Base-by-base conservation (phyloP, 768 basidiomycete species). In the Cystofilobasidium macerans region DNA sequence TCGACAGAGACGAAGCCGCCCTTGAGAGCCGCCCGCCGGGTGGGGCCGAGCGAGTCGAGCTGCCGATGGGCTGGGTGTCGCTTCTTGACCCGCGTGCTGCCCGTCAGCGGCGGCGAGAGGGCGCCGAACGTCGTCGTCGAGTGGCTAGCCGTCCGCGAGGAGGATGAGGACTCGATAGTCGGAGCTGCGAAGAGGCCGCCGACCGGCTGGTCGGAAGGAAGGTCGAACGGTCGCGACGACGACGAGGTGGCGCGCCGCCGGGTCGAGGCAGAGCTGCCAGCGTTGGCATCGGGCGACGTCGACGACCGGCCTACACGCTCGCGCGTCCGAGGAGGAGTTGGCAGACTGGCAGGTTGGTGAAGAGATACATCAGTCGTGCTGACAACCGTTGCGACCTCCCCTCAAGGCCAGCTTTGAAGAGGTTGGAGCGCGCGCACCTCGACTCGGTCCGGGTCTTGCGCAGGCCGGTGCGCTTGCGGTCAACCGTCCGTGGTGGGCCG, bases 311-410 rank as follows among this genome's bases (percentile, higher is more conserved):
- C 6, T 20, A 16, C 18, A 20, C 42, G 42, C 22, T 63, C 62
- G 26, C 62, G 62, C 24, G 62, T 63, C 40, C 62, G 12, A n/a
- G 62, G 62, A n/a, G 62, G 62, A 7, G 62, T 63, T 1, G 62
- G 62, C 14, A 63, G 62, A 30, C 62, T 63, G 26, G 0, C 1
- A 24, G 14, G 9, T 28, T 22, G 32, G 22, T 9, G 1, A 24
- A 38, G 28, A 38, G 18, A 20, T 1, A 16, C 28, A 26, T 13
- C 40, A 47, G 43, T 13, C 3, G 48, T 22, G 12, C 30, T 20
- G 32, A 33, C 26, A 32, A 32, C 16, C 3, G 60, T 16, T 20
- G 60, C 20, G 32, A 26, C n/a, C n/a, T n/a, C n/a, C n/a, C n/a
- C n/a, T n/a, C n/a, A n/a, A n/a, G n/a, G n/a, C n/a, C n/a, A n/a